A percentile compares a stretch with the other conserved stretches of the same genome.
phyloP scores from a whole-genome alignment of 129 eudicot genomes.

The Escallonia rubra region DNA sequence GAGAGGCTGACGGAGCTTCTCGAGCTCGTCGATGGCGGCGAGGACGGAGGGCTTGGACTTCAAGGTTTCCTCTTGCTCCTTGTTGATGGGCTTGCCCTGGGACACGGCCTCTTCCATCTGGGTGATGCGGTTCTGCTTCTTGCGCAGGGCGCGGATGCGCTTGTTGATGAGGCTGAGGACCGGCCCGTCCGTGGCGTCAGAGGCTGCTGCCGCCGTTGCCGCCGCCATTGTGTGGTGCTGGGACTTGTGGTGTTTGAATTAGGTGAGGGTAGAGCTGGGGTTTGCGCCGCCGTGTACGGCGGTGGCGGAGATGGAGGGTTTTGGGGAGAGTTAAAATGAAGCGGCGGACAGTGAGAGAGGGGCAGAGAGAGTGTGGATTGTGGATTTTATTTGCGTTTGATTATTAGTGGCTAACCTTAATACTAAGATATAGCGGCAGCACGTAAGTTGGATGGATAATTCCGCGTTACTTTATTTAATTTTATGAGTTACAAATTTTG shows the following conservation, averaged over 20 bases:
- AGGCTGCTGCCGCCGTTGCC: conserved; percentile 34
- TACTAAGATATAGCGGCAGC: too few relatives aligned
- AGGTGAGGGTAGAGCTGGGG: background rate
- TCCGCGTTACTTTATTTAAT: too few relatives aligned
- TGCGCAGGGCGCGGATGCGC: conserved; percentile 81
- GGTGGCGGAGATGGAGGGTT: conserved; percentile 20
- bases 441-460: too few relatives aligned
- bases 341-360: conserved; percentile 1
- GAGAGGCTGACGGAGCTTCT: conserved; percentile 65
- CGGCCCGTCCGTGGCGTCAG: conserved; percentile 65
- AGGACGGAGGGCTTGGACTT: conserved; percentile 49
- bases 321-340: conserved; percentile 13
- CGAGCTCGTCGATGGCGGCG: conserved; percentile 76
- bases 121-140: conserved; percentile 69
- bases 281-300: conserved; percentile 41
- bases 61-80: conserved; percentile 68
- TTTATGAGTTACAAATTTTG: too few relatives aligned
- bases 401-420: too few relatives aligned
- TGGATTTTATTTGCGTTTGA: background rate
- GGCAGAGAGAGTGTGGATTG: conserved; percentile 1
- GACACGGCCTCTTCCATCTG: conserved; percentile 70
- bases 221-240: conserved; percentile 41
- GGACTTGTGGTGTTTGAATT: background rate
- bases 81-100: conserved; percentile 55
- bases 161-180: conserved; percentile 78